Base-by-base conservation (phyloP, 2,329 filamentous ascomycete genomes). In the Sporothrix phasma region DNA sequence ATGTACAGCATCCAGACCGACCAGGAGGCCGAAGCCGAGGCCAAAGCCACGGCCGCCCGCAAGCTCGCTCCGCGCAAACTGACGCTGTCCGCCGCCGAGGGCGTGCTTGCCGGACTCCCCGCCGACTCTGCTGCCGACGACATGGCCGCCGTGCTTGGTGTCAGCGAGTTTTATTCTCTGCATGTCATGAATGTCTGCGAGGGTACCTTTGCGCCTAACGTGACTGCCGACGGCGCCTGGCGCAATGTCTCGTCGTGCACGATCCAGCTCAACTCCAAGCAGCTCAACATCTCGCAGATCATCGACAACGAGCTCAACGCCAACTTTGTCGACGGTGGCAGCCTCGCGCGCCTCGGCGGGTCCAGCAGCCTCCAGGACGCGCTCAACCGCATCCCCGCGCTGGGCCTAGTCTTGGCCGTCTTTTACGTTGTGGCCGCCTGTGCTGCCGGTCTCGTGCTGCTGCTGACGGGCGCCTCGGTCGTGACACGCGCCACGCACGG, bases 341-440 rank as follows among this genome's bases (percentile, higher is more conserved):
- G 75, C 63, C 73, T 81, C 22, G 73, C 74, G 67, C 75, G 79
- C 59, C 72, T 84, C n/a, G 71, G 77, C 65, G 76, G 79, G 69
- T 77, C 78, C 15, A 67, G 76, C 6, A 73, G 73, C 37, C 75
- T 84, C 64, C 75, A 79, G 65, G 71, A 77, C 47, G 76, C 76
- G n/a, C 70, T 84, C 67, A 74, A 80, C 71, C 72, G 75, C n/a
- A 73, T 84, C 70, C 82, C 83, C 69, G 70, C 71, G 17, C 73
- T 77, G n/a, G 74, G 83, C 4, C 71, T 79, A n/a, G 76, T 74
- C 29, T 72, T 81, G 56, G 80, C 80, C 70, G 72, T 81, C 59
- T 71, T 84, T 64, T 83, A 79, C 71, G 75, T 79, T 46, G 66
- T 83, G 1, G 76, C 73, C 62, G 72, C 76, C 54, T 75, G 71